Base-by-base conservation (phyloP, 2,329 filamentous ascomycete genomes). In the Aspergillus felis region DNA sequence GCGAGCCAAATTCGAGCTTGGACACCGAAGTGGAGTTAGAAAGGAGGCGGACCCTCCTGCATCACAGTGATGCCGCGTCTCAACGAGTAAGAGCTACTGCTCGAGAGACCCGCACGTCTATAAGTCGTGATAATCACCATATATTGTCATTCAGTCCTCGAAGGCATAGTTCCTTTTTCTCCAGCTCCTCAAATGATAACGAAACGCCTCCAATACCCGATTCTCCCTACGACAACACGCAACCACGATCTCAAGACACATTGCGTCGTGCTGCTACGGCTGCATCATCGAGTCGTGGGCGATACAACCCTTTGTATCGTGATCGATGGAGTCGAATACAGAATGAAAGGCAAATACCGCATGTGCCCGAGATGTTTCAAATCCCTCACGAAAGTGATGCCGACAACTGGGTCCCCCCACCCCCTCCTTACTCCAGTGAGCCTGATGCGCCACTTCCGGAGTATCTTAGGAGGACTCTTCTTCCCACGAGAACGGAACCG, bases 371-470 rank as follows among this genome's bases (percentile, higher is more conserved):
- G 22, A 27, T 53, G 25, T 64, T 66, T 46, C 88, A 92, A 66
- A 82, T 91, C 64, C 90, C 90, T 3, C 90, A 94, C 71, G 90
- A 94, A 73, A 93, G 90, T 61, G 90, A 94, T 70, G 90, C 90
- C 3, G 91, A 94, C 66, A 91, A 92, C 65, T 95, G 91, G 91
- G 88, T 92, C 4, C 89, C 90, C 4, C 91, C 91, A 4, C 91
- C 91, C 8, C 91, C 91, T 3, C 90, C 90, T 1, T 95, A 95
- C 58, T 71, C 67, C 24, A 71, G 66, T 8, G 68, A 76, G 22
- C 61, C 73, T 14, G 71, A 71, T 27, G 64, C 51, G 35, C 71
- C 72, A n/a, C 66, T 77, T 7, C 74, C 74, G n/a, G 72, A 74
- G 12, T 65, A 72, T 57, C 59, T 77, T 10, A 66, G 64, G 61